Conservation (phyloP, 2,329 filamentous ascomycete genomes). For the Magnaporthiopsis rhizophila region DNA sequence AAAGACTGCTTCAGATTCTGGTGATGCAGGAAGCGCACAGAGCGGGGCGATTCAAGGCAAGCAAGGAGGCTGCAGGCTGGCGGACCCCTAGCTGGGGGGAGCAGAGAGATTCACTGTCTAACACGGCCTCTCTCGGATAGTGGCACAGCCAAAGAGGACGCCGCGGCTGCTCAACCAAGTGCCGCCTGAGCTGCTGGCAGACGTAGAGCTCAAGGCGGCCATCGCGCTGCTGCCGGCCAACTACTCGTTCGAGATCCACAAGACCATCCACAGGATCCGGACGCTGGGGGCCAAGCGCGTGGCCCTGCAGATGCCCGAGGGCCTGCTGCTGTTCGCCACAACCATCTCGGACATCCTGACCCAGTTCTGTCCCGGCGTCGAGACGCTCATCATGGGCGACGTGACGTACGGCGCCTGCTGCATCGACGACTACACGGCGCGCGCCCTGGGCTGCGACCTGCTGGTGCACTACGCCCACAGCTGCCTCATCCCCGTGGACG, state of each 20-base stretch:
- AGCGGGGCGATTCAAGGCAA: conserved; percentile 58
- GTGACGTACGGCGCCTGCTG: conserved; percentile 98
- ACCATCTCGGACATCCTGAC: conserved; percentile 95
- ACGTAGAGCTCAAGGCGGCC: conserved; percentile 78
- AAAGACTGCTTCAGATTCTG: conserved; percentile 25
- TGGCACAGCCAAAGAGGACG: conserved; percentile 61
- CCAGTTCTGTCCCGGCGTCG: conserved; percentile 84
- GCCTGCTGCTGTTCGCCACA: conserved; percentile 87
- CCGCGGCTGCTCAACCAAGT: conserved; percentile 86
- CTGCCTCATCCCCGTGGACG: conserved; percentile 90
- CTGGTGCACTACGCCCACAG: conserved; percentile 96
- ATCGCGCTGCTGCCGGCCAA: conserved; percentile 85
- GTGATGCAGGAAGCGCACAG: conserved; percentile 36
- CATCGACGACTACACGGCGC: conserved; percentile 95
- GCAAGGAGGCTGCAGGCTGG: conserved; percentile 2
- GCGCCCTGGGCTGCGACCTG: conserved; percentile 87
- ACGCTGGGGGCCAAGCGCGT: conserved; percentile 71
- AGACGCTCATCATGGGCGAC: conserved; percentile 97
- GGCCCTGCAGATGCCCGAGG: conserved; percentile 95
- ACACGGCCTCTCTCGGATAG: conserved; percentile 31
- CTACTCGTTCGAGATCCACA: conserved; percentile 97
- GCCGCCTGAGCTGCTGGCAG: conserved; percentile 75
- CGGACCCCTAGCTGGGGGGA: background rate
- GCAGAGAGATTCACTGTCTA: conserved; percentile 4
- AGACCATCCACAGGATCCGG: conserved; percentile 92